Conservation (phyloP, 257 asterid genomes). For the Solanum pennellii region DNA sequence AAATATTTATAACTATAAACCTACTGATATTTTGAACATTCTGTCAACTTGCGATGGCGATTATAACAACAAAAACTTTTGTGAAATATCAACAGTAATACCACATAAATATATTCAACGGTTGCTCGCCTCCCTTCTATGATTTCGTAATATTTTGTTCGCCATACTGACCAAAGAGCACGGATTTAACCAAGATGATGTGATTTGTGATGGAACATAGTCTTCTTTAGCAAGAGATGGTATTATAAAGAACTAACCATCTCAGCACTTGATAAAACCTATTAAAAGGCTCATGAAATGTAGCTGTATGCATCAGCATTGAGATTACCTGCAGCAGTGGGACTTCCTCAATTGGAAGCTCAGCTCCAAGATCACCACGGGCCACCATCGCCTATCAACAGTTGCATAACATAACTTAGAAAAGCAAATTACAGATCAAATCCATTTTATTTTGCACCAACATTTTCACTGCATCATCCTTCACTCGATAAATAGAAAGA, state of each 20-base stretch:
- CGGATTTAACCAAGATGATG: not conserved
- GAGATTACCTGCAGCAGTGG: conserved; percentile 83
- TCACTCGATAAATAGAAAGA: not conserved
- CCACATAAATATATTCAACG: not conserved
- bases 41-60: not conserved
- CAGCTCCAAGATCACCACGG: conserved; percentile 99
- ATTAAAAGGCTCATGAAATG: not conserved
- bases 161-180: not conserved
- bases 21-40: not conserved
- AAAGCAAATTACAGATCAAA: not conserved
- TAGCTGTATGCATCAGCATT: not conserved
- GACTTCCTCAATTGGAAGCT: conserved; percentile 97
- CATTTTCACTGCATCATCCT: not conserved
- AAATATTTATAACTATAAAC: not conserved
- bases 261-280: not conserved
- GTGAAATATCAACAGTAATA: not conserved
- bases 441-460: not conserved
- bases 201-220: not conserved
- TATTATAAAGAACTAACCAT: not conserved
- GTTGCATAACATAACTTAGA: conserved; percentile 2
- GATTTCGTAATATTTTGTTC: not conserved
- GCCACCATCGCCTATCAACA: conserved; percentile 96
- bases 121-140: not conserved
- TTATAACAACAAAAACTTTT: not conserved
- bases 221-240: not conserved